Percentiles rank a stretch among this genome's conserved stretches.
These are phyloP conservation scores for Phaeodactylum tricornutum DNA, from an alignment of 108 stramenopile species.

Conservation along the genomic window DNA sequence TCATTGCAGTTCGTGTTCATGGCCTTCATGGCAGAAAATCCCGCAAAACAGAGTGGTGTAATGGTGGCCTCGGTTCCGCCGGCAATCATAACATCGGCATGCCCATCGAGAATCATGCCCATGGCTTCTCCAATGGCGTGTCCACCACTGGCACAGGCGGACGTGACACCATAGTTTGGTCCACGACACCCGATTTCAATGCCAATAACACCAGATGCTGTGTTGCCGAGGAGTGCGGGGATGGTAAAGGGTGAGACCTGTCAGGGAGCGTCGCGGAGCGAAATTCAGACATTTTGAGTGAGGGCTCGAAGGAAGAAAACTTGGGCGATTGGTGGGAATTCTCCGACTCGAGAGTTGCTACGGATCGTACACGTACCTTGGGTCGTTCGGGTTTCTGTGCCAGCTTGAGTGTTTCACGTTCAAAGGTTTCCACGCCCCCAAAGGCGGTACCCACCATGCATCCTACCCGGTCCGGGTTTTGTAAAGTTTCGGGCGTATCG, in stretches of 20 bases:
- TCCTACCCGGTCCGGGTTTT: slow-evolving; percentile 68
- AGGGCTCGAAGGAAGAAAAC: too few relatives aligned
- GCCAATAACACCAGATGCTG: slow-evolving; percentile 88
- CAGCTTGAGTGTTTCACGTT: slow-evolving; percentile 83
- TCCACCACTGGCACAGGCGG: slow-evolving; percentile 88
- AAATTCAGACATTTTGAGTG: too few relatives aligned
- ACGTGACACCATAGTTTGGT: slow-evolving; percentile 91
- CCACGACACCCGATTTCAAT: slow-evolving; percentile 86
- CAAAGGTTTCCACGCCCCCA: slow-evolving; percentile 92
- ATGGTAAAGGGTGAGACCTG: slow-evolving; percentile 92
- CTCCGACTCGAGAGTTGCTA: too few relatives aligned
- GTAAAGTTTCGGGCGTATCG: slow-evolving; percentile 68
- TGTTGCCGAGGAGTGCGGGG: slow-evolving; percentile 89
- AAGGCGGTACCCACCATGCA: slow-evolving; percentile 95
- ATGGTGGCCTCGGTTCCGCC: slow-evolving; percentile 93
- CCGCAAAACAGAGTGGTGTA: slow-evolving; percentile 85
- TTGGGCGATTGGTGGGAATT: too few relatives aligned
- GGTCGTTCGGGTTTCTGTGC: slow-evolving; percentile 68
- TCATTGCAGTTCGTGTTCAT: slow-evolving; percentile 87
- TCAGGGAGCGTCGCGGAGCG: neutral
- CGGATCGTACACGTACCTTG: slow-evolving; percentile 43
- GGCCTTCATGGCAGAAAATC: slow-evolving; percentile 92
- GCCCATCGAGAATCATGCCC: slow-evolving; percentile 78
- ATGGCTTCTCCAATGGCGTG: slow-evolving; percentile 90
- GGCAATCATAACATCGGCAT: slow-evolving; percentile 87